A percentile compares a stretch with the other conserved stretches of the same genome.
These are phyloP conservation scores for Sclerotiophoma versabilis DNA, from an alignment of 2,329 filamentous ascomycete species.

Conservation along the genomic window DNA sequence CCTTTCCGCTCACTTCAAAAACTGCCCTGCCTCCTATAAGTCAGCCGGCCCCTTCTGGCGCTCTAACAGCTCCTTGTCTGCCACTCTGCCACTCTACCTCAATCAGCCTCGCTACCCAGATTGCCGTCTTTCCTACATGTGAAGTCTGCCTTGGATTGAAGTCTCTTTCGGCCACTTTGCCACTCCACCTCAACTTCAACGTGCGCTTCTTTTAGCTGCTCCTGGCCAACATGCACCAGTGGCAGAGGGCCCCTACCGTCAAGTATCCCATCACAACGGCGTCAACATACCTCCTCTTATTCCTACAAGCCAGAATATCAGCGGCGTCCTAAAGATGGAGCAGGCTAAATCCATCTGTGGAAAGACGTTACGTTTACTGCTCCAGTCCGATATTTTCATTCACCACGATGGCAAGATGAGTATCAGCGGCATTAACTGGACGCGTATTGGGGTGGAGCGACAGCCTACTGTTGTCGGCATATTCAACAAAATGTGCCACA, in stretches of 20 bases:
- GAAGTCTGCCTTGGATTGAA: too few relatives aligned
- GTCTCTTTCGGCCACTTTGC: too few relatives aligned
- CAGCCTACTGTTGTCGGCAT: conserved; percentile 29
- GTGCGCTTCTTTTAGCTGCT: not conserved
- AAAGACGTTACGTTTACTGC: conserved; percentile 36
- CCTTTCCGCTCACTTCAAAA: too few relatives aligned
- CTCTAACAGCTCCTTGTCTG: too few relatives aligned
- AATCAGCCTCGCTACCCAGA: too few relatives aligned
- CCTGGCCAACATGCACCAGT: not conserved
- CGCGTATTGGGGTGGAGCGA: conserved; percentile 29
- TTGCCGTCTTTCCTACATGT: too few relatives aligned
- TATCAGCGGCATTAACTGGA: conserved; percentile 34
- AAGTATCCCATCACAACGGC: not conserved
- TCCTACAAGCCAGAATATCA: conserved; percentile 8
- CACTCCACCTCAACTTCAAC: too few relatives aligned
- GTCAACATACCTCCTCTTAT: not conserved
- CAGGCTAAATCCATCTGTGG: conserved; percentile 34
- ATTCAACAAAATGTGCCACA: conserved; percentile 39
- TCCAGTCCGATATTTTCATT: conserved; percentile 40
- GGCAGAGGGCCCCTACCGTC: not conserved
- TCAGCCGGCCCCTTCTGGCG: too few relatives aligned
- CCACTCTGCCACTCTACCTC: too few relatives aligned
- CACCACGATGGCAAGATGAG: conserved; percentile 34
- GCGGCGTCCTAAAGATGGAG: conserved; percentile 31
- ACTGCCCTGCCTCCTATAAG: too few relatives aligned